Evolutionary conservation across 305 asterid genomes (phyloP).

Genomic region (Withania somnifera): DNA sequence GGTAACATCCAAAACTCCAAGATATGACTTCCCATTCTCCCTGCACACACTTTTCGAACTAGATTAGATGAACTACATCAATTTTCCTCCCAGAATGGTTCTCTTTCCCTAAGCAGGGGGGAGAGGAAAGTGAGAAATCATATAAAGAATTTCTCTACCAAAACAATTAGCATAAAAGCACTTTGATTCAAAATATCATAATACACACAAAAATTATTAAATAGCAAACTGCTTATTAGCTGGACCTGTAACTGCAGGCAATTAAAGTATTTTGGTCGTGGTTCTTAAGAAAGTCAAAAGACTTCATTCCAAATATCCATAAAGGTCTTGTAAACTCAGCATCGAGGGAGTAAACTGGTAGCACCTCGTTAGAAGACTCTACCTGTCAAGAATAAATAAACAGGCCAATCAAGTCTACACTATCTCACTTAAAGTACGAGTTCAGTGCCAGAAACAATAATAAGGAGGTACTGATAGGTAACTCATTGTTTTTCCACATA

Average conservation of each 20-base stretch:
- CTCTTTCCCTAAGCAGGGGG: not conserved
- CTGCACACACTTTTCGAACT: conserved; percentile 32
- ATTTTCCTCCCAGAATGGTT: not conserved
- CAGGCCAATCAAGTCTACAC: not conserved
- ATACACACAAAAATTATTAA: not conserved
- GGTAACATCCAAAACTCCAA: conserved; percentile 64
- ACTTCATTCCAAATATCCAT: conserved; percentile 83
- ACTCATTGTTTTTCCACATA: not conserved
- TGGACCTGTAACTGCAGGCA: conserved; percentile 89
- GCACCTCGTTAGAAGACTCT: conserved; percentile 67
- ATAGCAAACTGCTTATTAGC: not conserved
- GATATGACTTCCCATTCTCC: conserved; percentile 71
- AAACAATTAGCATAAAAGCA: not conserved
- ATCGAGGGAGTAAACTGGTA: conserved; percentile 56
- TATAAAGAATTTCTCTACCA: not conserved
- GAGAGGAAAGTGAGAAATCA: not conserved
- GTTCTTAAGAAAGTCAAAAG: conserved; percentile 59
- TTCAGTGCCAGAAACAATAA: not conserved
- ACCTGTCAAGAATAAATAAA: conserved; percentile 27
- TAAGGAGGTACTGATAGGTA: not conserved
- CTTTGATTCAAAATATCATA: not conserved
- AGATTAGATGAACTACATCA: not conserved
- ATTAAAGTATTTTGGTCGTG: conserved; percentile 37
- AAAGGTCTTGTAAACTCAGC: conserved; percentile 88
- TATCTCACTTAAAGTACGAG: not conserved